These are phyloP conservation scores for Suillus cothurnatus DNA, from an alignment of 768 basidiomycete species.

Conservation along the genomic window DNA sequence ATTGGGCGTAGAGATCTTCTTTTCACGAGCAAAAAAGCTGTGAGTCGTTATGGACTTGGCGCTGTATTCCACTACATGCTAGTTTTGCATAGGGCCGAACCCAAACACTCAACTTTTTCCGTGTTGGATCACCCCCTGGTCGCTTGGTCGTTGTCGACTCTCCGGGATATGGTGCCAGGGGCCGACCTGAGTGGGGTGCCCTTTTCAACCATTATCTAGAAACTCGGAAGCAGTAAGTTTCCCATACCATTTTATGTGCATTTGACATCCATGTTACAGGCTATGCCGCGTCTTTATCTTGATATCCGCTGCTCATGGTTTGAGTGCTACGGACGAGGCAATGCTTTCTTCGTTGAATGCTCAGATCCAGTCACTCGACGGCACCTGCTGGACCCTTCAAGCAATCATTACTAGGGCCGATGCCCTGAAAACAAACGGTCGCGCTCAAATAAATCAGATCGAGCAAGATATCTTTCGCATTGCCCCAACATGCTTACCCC, in stretches of 20 bases:
- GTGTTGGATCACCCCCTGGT: constrained; percentile 57
- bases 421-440: constrained; percentile 40
- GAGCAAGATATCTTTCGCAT: constrained; percentile 52
- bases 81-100: constrained; percentile 61
- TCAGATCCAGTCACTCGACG: constrained; percentile 31
- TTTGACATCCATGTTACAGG: constrained; percentile 37
- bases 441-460: constrained; percentile 42
- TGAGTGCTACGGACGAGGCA: constrained; percentile 54
- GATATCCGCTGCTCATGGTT: constrained; percentile 66
- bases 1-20: constrained; percentile 58
- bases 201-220: constrained; percentile 67
- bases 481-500: constrained; percentile 64
- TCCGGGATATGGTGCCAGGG: constrained; percentile 78
- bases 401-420: constrained; percentile 76
- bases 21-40: constrained; percentile 70
- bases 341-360: constrained; percentile 60
- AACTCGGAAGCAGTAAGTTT: constrained; percentile 60
- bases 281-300: constrained; percentile 71
- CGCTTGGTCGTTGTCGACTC: constrained; percentile 74
- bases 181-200: constrained; percentile 74
- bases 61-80: not conserved
- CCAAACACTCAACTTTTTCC: constrained; percentile 69
- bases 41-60: constrained; percentile 34
- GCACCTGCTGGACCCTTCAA: constrained; percentile 61
- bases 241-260: not conserved